Evolutionary conservation across 768 basidiomycete genomes (phyloP).

Genomic region (Leccinum subtestaceum): DNA sequence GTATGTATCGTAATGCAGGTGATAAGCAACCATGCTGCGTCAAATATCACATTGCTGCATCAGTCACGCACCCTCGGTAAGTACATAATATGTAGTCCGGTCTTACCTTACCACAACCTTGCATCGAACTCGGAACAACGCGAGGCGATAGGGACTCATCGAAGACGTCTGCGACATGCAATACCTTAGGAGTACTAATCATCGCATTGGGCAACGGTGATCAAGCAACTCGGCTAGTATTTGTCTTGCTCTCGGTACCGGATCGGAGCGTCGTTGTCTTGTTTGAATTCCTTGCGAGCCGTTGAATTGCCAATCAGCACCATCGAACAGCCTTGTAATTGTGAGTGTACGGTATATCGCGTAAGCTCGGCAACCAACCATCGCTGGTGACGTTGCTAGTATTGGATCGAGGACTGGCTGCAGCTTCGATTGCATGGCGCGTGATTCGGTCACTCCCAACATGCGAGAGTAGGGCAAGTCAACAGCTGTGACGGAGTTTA

Average conservation of each 20-base stretch:
- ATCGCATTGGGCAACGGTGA: background rate
- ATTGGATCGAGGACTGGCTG: background rate
- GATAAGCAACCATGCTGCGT: background rate
- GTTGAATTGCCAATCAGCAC: background rate
- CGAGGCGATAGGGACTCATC: background rate
- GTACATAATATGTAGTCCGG: background rate
- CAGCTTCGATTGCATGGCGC: background rate
- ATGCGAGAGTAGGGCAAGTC: background rate
- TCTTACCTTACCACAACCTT: background rate
- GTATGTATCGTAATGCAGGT: background rate
- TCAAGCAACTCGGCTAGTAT: background rate
- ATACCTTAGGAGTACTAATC: background rate
- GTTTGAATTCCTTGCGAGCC: background rate
- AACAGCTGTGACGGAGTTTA: background rate
- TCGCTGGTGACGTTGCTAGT: background rate
- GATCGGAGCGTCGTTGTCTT: background rate
- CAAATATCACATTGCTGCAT: background rate
- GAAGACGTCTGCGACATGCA: background rate
- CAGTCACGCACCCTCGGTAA: background rate
- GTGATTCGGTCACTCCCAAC: background rate
- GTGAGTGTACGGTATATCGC: background rate
- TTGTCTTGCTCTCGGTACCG: background rate
- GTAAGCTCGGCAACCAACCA: background rate
- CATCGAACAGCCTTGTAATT: too few species aligned
- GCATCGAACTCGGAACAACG: background rate